phyloP scores from a whole-genome alignment of 75 land plant genomes.

The Selaginella tamariscina region DNA sequence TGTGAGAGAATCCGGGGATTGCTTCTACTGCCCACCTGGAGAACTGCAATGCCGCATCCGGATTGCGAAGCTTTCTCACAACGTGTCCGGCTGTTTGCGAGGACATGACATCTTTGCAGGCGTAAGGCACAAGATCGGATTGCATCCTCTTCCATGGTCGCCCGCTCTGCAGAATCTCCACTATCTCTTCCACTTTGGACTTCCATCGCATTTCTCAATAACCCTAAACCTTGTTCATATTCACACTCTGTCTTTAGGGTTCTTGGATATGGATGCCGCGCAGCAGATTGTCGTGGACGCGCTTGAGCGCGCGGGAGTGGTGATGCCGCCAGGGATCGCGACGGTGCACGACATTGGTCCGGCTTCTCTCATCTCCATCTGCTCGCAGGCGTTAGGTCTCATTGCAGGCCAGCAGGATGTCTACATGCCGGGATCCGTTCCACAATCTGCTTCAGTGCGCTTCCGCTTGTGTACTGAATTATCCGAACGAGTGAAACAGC shows the following conservation, averaged over 20 bases:
- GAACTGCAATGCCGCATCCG: neutral
- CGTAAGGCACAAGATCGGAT: neutral
- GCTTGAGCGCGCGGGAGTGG: conserved; percentile 40
- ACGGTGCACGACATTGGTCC: conserved; percentile 34
- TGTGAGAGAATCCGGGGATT: neutral
- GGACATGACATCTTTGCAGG: no score
- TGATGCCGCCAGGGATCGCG: conserved; percentile 33
- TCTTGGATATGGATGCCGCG: conserved; percentile 50
- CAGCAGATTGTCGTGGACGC: conserved; percentile 43
- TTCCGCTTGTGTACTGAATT: conserved; percentile 43
- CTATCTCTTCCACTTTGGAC: no score
- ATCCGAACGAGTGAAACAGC: conserved; percentile 34
- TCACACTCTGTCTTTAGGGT: neutral
- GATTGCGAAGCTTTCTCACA: neutral
- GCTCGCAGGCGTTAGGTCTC: conserved; percentile 34
- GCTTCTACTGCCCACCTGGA: neutral
- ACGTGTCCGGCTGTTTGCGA: neutral
- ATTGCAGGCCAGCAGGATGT: conserved; percentile 11
- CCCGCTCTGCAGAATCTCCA: neutral
- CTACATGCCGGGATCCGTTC: conserved; percentile 22
- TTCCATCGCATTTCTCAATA: no score
- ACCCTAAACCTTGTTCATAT: no score
- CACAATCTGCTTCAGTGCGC: conserved; percentile 39
- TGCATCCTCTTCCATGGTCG: neutral
- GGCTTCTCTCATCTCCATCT: conserved; percentile 37